phyloP scores from a whole-genome alignment of 495 filamentous ascomycete genomes.

The Xylaria nigripes region DNA sequence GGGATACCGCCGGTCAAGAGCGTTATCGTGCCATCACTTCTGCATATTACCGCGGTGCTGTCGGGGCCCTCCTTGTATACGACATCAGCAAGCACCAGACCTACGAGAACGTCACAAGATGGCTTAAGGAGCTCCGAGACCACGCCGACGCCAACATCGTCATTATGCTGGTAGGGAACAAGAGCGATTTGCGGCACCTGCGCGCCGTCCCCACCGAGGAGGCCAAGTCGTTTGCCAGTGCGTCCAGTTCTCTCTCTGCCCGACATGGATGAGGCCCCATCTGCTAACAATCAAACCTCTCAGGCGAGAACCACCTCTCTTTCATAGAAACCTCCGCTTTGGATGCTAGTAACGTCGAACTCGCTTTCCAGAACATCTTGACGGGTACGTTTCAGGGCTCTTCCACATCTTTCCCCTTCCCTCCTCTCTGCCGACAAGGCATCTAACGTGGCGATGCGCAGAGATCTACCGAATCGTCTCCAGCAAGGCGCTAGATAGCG shows the following conservation, averaged over 20 bases:
- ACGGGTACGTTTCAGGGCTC: constrained; percentile 58
- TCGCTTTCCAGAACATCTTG: constrained; percentile 98
- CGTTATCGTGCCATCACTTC: constrained; percentile 98
- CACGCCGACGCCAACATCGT: constrained; percentile 99
- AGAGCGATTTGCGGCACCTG: constrained; percentile 99
- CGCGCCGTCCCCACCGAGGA: constrained; percentile 97
- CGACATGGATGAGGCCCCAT: not conserved
- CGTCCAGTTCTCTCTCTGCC: constrained; percentile 23
- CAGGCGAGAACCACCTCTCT: constrained; percentile 89
- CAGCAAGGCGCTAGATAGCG: constrained; percentile 86
- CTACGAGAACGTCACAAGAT: constrained; percentile 97
- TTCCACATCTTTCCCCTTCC: not conserved
- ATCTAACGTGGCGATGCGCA: constrained; percentile 29
- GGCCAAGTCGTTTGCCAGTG: constrained; percentile 96
- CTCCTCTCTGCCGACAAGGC: not conserved
- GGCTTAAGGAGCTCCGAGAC: constrained; percentile 97
- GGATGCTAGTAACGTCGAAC: constrained; percentile 98
- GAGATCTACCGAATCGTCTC: constrained; percentile 99
- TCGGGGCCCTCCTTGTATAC: constrained; percentile 95
- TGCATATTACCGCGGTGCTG: constrained; percentile 96
- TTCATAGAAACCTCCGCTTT: constrained; percentile 99
- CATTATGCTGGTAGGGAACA: constrained; percentile 99
- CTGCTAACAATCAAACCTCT: constrained; percentile 21
- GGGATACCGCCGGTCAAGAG: constrained; percentile 99
- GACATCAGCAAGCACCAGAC: constrained; percentile 99